Evolutionary conservation across 2,329 filamentous ascomycete species (phyloP), one percentile per base, ranked within the genome.

Genomic region (Claviceps lovelessii): DNA sequence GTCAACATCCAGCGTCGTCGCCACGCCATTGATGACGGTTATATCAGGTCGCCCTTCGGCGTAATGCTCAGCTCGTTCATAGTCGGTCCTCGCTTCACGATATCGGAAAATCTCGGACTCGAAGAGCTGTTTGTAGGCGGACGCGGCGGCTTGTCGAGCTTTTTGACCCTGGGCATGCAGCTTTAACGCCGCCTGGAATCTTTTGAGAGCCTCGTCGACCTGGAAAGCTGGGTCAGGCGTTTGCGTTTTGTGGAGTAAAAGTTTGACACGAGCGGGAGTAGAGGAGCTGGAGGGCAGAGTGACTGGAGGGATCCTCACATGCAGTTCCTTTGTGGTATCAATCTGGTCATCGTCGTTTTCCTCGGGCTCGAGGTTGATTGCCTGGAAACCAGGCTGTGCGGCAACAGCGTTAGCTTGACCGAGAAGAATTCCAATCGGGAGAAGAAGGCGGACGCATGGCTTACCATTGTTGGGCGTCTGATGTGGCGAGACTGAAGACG

Each of bases 201-300:
- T 80, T 71, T 96, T 97, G 58, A 98, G 75, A 50, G 93, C 90
- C 72, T 98, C 93, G 64, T 98, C 93, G 64, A 97, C 91, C 76
- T 86, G 19, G 8, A 19, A 11, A 6, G n/a, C 29, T 31, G 28
- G 28, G 37, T 50, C 19, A 44, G 19, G 11, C 47, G 31, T 41
- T 23, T 23, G 23, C 23, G 23, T 23, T 23, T 23, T 23, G 23
- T 23, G 23, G 19, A n/a, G 10, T 8, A 46, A 5, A 28, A 10
- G 23, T 2, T 41, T 31, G 45, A 9, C n/a, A 6, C 13, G 15
- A 31, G 15, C 2, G 23, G 3, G 23, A 23, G 23, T 23, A 23
- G 23, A 2, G 23, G 1, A 2, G 2, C 23, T 23, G 23, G 23
- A 23, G 23, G 23, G 23, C 23, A 23, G 23, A 23, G 23, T 23